These are phyloP conservation scores for Yarrowia porcina DNA, from an alignment of 805 yeast species.

Conservation along the genomic window DNA sequence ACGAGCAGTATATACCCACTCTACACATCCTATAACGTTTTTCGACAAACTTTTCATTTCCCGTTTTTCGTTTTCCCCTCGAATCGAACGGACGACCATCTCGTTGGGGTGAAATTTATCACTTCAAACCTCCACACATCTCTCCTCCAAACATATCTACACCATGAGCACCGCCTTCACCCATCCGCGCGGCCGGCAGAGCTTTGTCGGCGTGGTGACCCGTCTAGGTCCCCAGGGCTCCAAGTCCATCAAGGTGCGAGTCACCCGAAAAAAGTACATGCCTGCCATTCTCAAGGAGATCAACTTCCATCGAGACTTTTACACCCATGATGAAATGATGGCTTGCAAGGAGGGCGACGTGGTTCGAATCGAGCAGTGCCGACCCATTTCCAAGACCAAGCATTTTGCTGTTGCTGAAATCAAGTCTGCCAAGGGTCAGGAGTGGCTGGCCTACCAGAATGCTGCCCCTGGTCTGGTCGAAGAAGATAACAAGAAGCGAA, in stretches of 20 bases:
- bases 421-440: constrained; percentile 84
- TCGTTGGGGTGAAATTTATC: not conserved
- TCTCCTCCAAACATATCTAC: not conserved
- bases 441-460: constrained; percentile 73
- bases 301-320: constrained; percentile 71
- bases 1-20: too few species aligned
- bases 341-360: constrained; percentile 92
- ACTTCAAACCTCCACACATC: not conserved
- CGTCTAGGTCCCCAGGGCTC: constrained; percentile 89
- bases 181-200: constrained; percentile 73
- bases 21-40: too few species aligned
- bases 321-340: constrained; percentile 92
- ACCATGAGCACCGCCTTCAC: not conserved
- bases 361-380: constrained; percentile 80
- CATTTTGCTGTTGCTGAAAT: constrained; percentile 91
- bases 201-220: constrained; percentile 86
- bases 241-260: constrained; percentile 91
- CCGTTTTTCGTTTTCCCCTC: too few species aligned
- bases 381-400: constrained; percentile 79
- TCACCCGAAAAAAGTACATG: constrained; percentile 72
- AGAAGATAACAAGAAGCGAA: constrained; percentile 60
- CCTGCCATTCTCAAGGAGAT: constrained; percentile 52
- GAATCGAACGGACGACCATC: not conserved
- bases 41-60: too few species aligned
- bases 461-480: constrained; percentile 67